phyloP scores from a whole-genome alignment of 768 basidiomycete genomes.

The Trichaptum fuscoviolaceum region DNA sequence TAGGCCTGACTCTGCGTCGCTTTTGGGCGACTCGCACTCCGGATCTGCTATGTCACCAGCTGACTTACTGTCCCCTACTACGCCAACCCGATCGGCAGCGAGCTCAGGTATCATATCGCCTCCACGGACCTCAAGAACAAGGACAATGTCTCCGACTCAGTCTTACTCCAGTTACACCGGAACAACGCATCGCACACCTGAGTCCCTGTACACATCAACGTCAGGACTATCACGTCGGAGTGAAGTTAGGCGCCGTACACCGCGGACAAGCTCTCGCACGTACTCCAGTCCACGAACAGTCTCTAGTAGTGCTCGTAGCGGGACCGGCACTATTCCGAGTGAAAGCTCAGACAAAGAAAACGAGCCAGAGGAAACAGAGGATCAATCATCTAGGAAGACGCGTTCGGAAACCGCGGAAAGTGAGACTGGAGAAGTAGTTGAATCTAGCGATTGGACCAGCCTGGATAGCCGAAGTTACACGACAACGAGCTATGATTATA shows the following conservation, averaged over 20 bases:
- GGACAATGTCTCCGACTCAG: background rate
- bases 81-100: background rate
- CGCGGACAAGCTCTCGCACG: slow-evolving; percentile 18
- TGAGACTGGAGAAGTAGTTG: background rate
- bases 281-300: slow-evolving; percentile 33
- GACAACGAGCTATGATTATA: background rate
- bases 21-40: slow-evolving; percentile 48
- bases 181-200: background rate
- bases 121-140: background rate
- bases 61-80: background rate
- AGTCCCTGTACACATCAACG: slow-evolving; percentile 1
- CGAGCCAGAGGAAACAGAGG: slow-evolving; percentile 4
- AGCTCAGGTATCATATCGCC: background rate
- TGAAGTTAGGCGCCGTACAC: slow-evolving; percentile 50
- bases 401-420: background rate
- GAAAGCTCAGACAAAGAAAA: slow-evolving; percentile 56
- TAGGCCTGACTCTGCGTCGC: slow-evolving; percentile 48
- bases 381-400: background rate
- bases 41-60: background rate
- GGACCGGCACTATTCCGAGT: slow-evolving; percentile 29
- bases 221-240: slow-evolving; percentile 47
- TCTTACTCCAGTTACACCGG: background rate
- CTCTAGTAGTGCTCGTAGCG: slow-evolving; percentile 31
- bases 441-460: background rate
- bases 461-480: background rate